Evolutionary conservation across 2,329 filamentous ascomycete genomes (phyloP).

Genomic region (Ascochyta pisi): DNA sequence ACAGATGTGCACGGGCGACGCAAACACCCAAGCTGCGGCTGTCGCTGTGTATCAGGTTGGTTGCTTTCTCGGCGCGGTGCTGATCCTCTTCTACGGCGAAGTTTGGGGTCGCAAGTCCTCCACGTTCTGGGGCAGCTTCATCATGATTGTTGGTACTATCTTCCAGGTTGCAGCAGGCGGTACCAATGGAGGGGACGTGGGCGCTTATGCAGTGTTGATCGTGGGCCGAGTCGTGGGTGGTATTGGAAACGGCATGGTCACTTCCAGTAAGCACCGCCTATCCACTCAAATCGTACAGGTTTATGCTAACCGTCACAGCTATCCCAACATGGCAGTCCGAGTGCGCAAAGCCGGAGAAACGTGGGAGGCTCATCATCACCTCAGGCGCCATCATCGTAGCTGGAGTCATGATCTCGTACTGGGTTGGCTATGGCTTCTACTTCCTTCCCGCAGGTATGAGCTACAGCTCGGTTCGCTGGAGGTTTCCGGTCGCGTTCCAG

Average conservation of each 20-base stretch:
- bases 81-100: constrained; percentile 58
- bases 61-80: constrained; percentile 49
- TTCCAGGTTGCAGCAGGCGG: constrained; percentile 62
- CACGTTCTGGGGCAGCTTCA: constrained; percentile 36
- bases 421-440: constrained; percentile 53
- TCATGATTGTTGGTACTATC: constrained; percentile 66
- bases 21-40: constrained; percentile 23
- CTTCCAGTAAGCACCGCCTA: constrained; percentile 27
- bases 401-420: constrained; percentile 53
- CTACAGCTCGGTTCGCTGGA: constrained; percentile 43
- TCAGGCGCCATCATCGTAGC: constrained; percentile 54
- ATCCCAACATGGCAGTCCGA: constrained; percentile 57
- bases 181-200: constrained; percentile 28
- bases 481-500: constrained; percentile 62
- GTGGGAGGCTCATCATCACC: constrained; percentile 56
- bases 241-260: constrained; percentile 52
- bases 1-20: constrained; percentile 23
- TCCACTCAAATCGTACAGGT: constrained; percentile 3
- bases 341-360: constrained; percentile 53
- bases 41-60: constrained; percentile 44
- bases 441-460: constrained; percentile 50
- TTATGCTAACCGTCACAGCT: constrained; percentile 31
- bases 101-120: constrained; percentile 56
- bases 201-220: constrained; percentile 49
- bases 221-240: constrained; percentile 59